Conservation (phyloP, 208 protist genomes). For the Blastocrithidia nonstop region DNA sequence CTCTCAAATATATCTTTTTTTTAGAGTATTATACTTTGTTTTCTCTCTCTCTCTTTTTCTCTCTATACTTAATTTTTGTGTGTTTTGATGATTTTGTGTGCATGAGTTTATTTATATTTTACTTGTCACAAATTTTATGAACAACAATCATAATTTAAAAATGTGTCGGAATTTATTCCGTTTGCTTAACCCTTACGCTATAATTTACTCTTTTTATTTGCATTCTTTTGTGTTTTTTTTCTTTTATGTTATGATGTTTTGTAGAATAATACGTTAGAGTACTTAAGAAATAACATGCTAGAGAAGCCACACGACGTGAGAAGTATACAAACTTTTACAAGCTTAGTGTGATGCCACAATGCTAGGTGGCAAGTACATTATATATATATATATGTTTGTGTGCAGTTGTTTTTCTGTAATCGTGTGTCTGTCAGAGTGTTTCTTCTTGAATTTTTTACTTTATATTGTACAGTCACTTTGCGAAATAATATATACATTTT, state of each 20-base stretch:
- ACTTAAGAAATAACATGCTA: too few species aligned
- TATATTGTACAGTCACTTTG: too few species aligned
- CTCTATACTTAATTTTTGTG: background rate
- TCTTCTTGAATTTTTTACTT: too few species aligned
- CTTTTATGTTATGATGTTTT: too few species aligned
- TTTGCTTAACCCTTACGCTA: conserved; percentile 1
- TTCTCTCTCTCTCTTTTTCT: background rate
- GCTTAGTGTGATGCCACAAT: background rate
- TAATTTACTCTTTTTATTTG: conserved; percentile 16
- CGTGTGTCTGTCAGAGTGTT: background rate
- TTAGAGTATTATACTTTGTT: background rate
- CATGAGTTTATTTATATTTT: background rate
- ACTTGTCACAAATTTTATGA: background rate
- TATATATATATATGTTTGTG: background rate
- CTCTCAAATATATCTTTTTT: too few species aligned
- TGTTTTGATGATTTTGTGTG: too few species aligned
- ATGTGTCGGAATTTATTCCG: background rate
- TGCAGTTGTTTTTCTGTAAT: conserved; percentile 2
- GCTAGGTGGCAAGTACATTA: too few species aligned
- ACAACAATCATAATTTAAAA: too few species aligned
- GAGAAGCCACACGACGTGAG: too few species aligned
- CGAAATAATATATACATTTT: too few species aligned
- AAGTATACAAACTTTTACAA: conserved; percentile 1
- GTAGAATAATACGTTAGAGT: conserved; percentile 1
- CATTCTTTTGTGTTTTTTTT: conserved; percentile 11